These are phyloP conservation scores for Tricholomella constricta DNA, from an alignment of 768 basidiomycete genomes.

Conservation along the genomic window DNA sequence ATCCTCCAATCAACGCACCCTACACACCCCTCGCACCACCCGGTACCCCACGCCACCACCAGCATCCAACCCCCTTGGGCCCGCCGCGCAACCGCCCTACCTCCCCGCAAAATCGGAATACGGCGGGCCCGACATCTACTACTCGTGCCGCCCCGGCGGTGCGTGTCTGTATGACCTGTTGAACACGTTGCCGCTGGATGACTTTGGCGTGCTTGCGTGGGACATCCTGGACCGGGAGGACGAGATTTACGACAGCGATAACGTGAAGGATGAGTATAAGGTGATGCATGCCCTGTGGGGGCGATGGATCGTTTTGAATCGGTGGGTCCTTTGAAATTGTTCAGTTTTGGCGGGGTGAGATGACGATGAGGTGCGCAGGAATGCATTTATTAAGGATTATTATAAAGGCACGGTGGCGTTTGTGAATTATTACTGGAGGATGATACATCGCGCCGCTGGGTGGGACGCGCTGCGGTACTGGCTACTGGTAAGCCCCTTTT, in stretches of 20 bases:
- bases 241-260: conserved; percentile 71
- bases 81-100: conserved; percentile 53
- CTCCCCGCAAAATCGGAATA: conserved; percentile 50
- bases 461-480: conserved; percentile 63
- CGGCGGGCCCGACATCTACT: conserved; percentile 47
- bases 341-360: not conserved
- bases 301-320: conserved; percentile 68
- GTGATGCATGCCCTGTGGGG: conserved; percentile 80
- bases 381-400: conserved; percentile 57
- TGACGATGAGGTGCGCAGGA: conserved; percentile 33
- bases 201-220: conserved; percentile 71
- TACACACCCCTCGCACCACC: conserved; percentile 7
- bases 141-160: conserved; percentile 70
- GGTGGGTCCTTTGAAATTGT: conserved; percentile 35
- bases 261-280: conserved; percentile 74
- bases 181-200: conserved; percentile 56
- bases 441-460: conserved; percentile 72
- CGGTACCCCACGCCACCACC: conserved; percentile 45
- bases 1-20: no score
- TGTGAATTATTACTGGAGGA: conserved; percentile 59
- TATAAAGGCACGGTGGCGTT: conserved; percentile 54
- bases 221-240: conserved; percentile 71
- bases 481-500: conserved; percentile 46
- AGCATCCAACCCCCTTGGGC: conserved; percentile 46
- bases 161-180: conserved; percentile 67